Conservation (phyloP, 2,329 filamentous ascomycete species). For the Sordariomycetes sp. region DNA sequence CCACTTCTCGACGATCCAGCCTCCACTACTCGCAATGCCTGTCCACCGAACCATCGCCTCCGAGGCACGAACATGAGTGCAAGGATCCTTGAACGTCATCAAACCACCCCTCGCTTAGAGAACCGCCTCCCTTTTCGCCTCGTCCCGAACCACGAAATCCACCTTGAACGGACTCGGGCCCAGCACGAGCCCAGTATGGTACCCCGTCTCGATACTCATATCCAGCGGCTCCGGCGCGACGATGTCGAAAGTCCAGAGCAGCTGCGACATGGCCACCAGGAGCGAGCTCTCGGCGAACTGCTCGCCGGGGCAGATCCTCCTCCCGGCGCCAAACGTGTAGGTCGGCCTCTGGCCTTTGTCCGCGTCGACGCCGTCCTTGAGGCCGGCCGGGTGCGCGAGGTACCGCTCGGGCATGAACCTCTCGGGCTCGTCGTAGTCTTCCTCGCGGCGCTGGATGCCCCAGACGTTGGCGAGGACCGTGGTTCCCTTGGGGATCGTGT, state of each 20-base stretch:
- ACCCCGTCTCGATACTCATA: slow-evolving; percentile 13
- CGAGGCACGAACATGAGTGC: no score
- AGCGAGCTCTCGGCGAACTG: slow-evolving; percentile 35
- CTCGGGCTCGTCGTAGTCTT: slow-evolving; percentile 13
- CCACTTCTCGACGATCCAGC: no score
- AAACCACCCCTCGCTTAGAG: no score
- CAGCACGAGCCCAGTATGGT: slow-evolving; percentile 10
- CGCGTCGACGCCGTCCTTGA: slow-evolving; percentile 5
- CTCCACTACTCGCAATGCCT: no score
- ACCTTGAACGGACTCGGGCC: slow-evolving; percentile 8
- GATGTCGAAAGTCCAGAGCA: slow-evolving; percentile 37
- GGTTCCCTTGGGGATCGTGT: slow-evolving; percentile 35
- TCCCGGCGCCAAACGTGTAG: slow-evolving; percentile 35
- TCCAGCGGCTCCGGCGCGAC: slow-evolving; percentile 13
- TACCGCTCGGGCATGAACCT: slow-evolving; percentile 17
- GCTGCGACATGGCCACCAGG: slow-evolving; percentile 23
- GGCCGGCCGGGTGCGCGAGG: slow-evolving; percentile 8
- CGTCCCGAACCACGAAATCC: slow-evolving; percentile 10
- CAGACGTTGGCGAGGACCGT: slow-evolving; percentile 25
- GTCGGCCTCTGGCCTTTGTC: slow-evolving; percentile 10
- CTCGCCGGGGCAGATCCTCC: slow-evolving; percentile 35
- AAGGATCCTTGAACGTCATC: no score
- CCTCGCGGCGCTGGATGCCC: slow-evolving; percentile 14
- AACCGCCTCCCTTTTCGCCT: slow-evolving; percentile 2
- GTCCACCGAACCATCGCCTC: no score